These are phyloP conservation scores for Asclepias syriaca DNA, from an alignment of 257 asterid genomes.

Conservation along the genomic window DNA sequence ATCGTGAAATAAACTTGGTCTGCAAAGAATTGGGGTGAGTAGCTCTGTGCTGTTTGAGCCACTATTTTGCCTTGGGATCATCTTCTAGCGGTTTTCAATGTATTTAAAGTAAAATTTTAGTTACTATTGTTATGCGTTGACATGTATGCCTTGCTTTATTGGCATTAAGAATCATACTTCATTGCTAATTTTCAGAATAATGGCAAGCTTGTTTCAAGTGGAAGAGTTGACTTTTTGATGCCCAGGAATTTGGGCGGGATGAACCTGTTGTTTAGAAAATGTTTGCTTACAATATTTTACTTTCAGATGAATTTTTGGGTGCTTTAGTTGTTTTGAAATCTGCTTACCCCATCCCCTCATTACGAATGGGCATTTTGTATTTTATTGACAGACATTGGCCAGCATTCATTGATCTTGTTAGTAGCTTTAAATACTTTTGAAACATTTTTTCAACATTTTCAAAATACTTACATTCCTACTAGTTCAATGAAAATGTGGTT, in stretches of 20 bases:
- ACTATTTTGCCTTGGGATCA: not conserved
- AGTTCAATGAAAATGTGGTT: too few relatives aligned
- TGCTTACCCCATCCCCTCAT: not conserved
- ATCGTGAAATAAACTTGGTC: slow-evolving; percentile 40
- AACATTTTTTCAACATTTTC: too few relatives aligned
- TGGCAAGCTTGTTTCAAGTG: not conserved
- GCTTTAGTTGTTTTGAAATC: not conserved
- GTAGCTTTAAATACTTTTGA: too few relatives aligned
- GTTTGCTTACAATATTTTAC: not conserved
- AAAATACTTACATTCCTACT: too few relatives aligned
- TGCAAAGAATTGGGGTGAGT: slow-evolving; percentile 6
- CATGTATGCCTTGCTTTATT: not conserved
- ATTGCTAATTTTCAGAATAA: not conserved
- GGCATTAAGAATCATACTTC: not conserved
- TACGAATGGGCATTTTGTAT: too few relatives aligned
- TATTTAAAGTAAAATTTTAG: not conserved
- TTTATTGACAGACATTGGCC: too few relatives aligned
- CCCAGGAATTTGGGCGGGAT: not conserved
- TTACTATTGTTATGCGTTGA: not conserved
- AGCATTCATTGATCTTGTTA: too few relatives aligned
- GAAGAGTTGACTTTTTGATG: not conserved
- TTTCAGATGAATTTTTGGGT: not conserved
- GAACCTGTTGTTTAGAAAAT: not conserved
- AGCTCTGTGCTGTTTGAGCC: not conserved
- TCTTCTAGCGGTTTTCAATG: not conserved